Conservation (phyloP, 495 filamentous ascomycete species). For the Penicillium lagena region DNA sequence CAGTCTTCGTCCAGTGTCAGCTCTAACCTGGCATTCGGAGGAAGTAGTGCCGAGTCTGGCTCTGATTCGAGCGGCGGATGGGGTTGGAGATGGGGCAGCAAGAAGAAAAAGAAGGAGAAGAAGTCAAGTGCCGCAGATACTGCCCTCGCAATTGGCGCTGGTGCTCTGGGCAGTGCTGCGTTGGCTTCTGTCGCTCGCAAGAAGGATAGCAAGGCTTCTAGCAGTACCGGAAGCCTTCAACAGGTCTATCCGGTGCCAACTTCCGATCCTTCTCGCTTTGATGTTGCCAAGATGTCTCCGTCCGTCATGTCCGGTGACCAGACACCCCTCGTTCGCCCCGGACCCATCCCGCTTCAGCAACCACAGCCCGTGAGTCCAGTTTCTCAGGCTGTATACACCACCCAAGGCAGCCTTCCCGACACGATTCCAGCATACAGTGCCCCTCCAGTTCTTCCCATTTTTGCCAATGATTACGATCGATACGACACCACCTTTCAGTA, state of each 20-base stretch:
- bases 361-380: slow-evolving; percentile 52
- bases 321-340: slow-evolving; percentile 42
- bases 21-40: slow-evolving; percentile 53
- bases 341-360: slow-evolving; percentile 49
- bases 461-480: slow-evolving; percentile 18
- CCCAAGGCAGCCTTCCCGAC: slow-evolving; percentile 23
- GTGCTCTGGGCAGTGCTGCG: slow-evolving; percentile 27
- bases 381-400: slow-evolving; percentile 47
- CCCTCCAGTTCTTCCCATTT: slow-evolving; percentile 25
- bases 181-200: slow-evolving; percentile 21
- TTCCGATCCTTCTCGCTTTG: slow-evolving; percentile 53
- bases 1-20: slow-evolving; percentile 40
- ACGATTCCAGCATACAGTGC: slow-evolving; percentile 29
- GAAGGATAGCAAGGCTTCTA: slow-evolving; percentile 18
- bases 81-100: slow-evolving; percentile 54
- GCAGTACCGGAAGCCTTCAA: slow-evolving; percentile 33
- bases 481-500: slow-evolving; percentile 20
- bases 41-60: slow-evolving; percentile 41
- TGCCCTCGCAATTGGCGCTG: slow-evolving; percentile 20
- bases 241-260: slow-evolving; percentile 54
- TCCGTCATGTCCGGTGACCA: slow-evolving; percentile 35
- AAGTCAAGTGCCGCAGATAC: slow-evolving; percentile 17
- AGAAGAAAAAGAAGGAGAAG: slow-evolving; percentile 35
- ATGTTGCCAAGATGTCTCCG: slow-evolving; percentile 43
- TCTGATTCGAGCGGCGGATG: slow-evolving; percentile 50